Evolutionary conservation across 176 grass and related monocot genomes (phyloP).

Genomic region (Dendrocalamus sinicus): DNA sequence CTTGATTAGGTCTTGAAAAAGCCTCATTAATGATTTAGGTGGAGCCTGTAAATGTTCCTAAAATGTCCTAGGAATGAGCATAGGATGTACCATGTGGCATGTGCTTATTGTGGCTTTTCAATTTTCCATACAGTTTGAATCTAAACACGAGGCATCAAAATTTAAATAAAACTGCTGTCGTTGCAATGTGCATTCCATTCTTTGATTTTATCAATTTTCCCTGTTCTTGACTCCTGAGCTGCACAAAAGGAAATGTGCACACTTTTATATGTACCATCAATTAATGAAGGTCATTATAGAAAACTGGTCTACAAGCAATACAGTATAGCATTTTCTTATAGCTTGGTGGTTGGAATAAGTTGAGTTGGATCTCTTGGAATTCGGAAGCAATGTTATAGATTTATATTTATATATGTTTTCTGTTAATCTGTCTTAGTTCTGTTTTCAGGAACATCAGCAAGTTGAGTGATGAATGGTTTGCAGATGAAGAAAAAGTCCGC

Average conservation of each 20-base stretch:
- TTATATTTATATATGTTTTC: background rate
- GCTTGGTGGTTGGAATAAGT: conserved; percentile 4
- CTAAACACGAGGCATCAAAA: background rate
- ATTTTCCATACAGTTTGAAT: background rate
- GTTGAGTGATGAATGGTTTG: conserved; percentile 86
- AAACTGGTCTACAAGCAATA: background rate
- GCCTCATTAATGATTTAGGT: background rate
- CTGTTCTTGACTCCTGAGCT: background rate
- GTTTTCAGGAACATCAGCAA: conserved; percentile 71
- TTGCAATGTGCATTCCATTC: background rate
- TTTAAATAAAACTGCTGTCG: background rate
- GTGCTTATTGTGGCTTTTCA: background rate
- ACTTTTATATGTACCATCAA: background rate
- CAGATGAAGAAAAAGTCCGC: conserved; percentile 75
- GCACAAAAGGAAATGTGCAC: background rate
- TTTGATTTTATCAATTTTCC: background rate
- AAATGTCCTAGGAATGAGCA: background rate
- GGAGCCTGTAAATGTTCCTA: conserved; percentile 15
- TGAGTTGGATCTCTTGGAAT: conserved; percentile 13
- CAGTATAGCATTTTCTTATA: background rate
- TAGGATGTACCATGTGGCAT: background rate
- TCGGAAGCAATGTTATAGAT: conserved; percentile 23
- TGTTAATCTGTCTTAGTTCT: conserved; percentile 24
- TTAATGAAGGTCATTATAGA: background rate
- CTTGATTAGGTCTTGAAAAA: background rate